Percentiles rank a stretch among this genome's conserved stretches.
Conservation (phyloP, 768 basidiomycete genomes). For the Phallus indusiatus region DNA sequence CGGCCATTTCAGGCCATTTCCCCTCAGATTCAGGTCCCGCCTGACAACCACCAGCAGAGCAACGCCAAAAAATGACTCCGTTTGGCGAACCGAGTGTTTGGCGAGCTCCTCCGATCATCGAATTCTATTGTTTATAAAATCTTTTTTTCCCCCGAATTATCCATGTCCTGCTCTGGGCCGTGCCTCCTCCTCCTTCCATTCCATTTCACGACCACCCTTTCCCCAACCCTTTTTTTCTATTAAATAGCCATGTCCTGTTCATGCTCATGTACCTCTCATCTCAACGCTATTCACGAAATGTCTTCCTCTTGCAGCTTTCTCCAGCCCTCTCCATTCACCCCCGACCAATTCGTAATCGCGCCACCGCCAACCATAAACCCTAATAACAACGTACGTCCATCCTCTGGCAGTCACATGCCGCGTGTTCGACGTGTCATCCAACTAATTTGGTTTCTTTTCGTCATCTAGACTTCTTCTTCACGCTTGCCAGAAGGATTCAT, state of each 20-base stretch:
- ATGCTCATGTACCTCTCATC: background rate
- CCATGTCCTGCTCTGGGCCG: background rate
- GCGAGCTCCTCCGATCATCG: background rate
- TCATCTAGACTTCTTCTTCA: background rate
- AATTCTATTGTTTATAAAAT: background rate
- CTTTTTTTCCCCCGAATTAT: background rate
- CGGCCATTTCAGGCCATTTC: too few relatives aligned
- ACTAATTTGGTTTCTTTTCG: background rate
- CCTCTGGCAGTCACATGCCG: background rate
- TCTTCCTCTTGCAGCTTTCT: background rate
- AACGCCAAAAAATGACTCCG: background rate
- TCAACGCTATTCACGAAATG: conserved; percentile 2
- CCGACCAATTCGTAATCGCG: conserved; percentile 5
- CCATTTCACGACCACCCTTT: background rate
- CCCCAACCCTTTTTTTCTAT: background rate
- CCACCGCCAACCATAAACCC: background rate
- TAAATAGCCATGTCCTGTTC: background rate
- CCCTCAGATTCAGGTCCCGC: background rate
- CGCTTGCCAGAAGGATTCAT: background rate
- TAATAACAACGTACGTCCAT: background rate
- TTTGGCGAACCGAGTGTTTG: background rate
- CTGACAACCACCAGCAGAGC: background rate
- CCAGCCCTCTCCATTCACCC: conserved; percentile 7
- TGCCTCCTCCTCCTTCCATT: background rate
- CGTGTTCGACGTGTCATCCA: background rate